phyloP scores from a whole-genome alignment of 352 stramenopile genomes.

The Phytophthora hibernalis region DNA sequence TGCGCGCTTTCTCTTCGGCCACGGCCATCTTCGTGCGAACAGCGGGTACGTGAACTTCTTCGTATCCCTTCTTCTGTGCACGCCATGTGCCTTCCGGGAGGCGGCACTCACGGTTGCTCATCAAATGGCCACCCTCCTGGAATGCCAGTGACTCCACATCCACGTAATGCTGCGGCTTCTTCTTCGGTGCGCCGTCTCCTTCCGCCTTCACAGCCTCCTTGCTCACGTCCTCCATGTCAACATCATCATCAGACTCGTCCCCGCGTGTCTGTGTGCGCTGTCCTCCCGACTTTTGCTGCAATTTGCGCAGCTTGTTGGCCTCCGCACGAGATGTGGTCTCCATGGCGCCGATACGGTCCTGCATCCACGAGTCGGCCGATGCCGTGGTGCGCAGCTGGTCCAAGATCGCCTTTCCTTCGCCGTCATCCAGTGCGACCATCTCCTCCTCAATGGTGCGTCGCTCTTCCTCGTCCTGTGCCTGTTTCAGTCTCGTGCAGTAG shows the following conservation, averaged over 20 bases:
- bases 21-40: conserved; percentile 83
- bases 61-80: conserved; percentile 97
- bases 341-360: conserved; percentile 91
- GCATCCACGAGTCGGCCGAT: conserved; percentile 95
- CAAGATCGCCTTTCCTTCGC: conserved; percentile 91
- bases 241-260: conserved; percentile 53
- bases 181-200: conserved; percentile 38
- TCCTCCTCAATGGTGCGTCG: conserved; percentile 91
- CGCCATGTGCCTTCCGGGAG: conserved; percentile 97
- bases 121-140: conserved; percentile 95
- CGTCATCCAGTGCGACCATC: conserved; percentile 80
- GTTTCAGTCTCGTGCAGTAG: conserved; percentile 97
- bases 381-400: conserved; percentile 90
- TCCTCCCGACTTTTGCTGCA: conserved; percentile 60
- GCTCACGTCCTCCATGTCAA: conserved; percentile 56
- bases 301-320: conserved; percentile 82
- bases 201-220: conserved; percentile 28
- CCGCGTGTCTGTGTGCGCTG: conserved; percentile 21
- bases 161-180: conserved; percentile 89
- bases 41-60: conserved; percentile 99
- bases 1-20: conserved; percentile 77
- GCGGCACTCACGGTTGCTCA: conserved; percentile 98
- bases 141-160: conserved; percentile 97
- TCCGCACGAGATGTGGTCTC: conserved; percentile 85
- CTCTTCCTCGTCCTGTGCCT: conserved; percentile 94